Base-by-base conservation (phyloP, 768 basidiomycete species). In the Coprinopsis strossmayeri region DNA sequence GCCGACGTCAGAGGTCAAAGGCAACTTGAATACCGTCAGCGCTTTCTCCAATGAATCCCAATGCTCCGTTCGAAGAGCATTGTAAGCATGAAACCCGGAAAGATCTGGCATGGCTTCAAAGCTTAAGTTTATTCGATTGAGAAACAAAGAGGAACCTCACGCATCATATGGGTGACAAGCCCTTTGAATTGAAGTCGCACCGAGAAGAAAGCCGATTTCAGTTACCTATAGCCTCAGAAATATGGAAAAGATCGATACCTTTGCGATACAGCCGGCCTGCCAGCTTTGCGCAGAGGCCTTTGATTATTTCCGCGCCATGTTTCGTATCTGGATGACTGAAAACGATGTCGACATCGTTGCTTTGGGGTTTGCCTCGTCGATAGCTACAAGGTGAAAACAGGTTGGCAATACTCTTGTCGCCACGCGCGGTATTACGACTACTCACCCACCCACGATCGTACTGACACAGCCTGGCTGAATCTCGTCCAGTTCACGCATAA, bases 341-440 rank as follows among this genome's bases (percentile, higher is more conserved):
- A 1, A 96, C 79, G 48, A 97, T 86, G 58, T 97, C 93, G 25
- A 92, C 82, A 59, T 96, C 93, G 57, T 86, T 89, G 58, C 85
- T 89, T 51, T 80, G 66, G 2, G 67, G 58, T 61, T 95, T 95
- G 1, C 93, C 93, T 48, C 93, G 70, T 24, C 94, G 80, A 65
- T 93, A 90, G 3, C 91, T 92, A 38, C 13, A 30, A 13, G 48
- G 5, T 18, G 10, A 24, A 12, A 48, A 5, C 18, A 9, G 15
- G 15, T 48, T 7, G 38, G 37, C 23, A 20, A 24, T 27, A 34
- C 11, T 30, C 9, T 46, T 24, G 37, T 21, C 20, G 13, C 5
- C 21, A 32, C 3, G 17, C 10, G 20, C 34, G 34, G 9, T n/a
- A 45, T 20, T 13, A 54, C 11, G 35, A 12, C 28, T 7, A 66